Percentiles rank a stretch among this genome's conserved stretches.
Conservation (phyloP, 495 filamentous ascomycete species). For the Hypoxylon lienhwacheense region DNA sequence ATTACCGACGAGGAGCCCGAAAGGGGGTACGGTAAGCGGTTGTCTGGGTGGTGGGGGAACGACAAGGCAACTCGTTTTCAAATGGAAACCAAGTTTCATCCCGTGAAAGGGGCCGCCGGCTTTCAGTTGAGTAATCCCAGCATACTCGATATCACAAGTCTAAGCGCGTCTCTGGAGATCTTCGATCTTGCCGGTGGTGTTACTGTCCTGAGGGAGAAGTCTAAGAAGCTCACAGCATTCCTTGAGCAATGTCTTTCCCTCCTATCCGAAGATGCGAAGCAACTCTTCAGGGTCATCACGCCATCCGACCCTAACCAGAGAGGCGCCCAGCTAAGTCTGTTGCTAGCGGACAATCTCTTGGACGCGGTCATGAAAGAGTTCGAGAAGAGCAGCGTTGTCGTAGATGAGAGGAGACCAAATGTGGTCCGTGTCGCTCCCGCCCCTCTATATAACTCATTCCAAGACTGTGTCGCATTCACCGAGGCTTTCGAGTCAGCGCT, state of each 20-base stretch:
- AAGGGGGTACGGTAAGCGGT: constrained; percentile 54
- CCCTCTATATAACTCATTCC: constrained; percentile 84
- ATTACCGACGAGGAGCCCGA: constrained; percentile 41
- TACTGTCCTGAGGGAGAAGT: constrained; percentile 69
- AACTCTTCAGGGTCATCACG: constrained; percentile 77
- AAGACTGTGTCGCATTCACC: constrained; percentile 77
- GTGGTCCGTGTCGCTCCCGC: constrained; percentile 91
- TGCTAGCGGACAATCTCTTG: constrained; percentile 67
- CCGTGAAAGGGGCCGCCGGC: constrained; percentile 67
- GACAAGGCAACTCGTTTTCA: constrained; percentile 73
- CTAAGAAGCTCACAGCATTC: constrained; percentile 74
- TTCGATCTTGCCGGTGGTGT: constrained; percentile 74
- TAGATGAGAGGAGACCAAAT: constrained; percentile 88
- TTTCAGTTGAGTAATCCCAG: constrained; percentile 72
- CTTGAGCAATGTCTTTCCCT: constrained; percentile 68
- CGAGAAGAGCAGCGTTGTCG: constrained; percentile 70
- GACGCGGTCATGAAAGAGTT: constrained; percentile 68
- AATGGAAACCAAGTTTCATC: constrained; percentile 79
- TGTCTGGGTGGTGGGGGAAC: constrained; percentile 91
- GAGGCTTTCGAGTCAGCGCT: constrained; percentile 62
- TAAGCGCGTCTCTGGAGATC: constrained; percentile 75
- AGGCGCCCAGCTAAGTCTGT: constrained; percentile 84
- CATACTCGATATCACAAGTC: constrained; percentile 66
- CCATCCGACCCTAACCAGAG: constrained; percentile 69
- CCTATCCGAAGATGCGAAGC: constrained; percentile 46